A percentile compares a stretch with the other conserved stretches of the same genome.
phyloP scores from a whole-genome alignment of 1,284 basidiomycete genomes.

The Ganoderma lingzhi region DNA sequence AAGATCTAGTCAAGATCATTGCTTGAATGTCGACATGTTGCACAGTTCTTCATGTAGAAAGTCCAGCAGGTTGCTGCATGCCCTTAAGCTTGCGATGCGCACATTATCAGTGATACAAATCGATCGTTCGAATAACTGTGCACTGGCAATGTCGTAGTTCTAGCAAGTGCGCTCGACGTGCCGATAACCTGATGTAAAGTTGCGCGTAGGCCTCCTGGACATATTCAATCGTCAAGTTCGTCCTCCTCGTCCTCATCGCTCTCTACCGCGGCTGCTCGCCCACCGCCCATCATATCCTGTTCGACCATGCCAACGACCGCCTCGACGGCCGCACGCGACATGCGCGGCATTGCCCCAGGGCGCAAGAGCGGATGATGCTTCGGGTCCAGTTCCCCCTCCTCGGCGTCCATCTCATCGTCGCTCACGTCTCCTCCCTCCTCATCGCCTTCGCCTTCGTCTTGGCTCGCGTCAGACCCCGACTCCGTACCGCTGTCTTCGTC shows the following conservation, averaged over 20 bases:
- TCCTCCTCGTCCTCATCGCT: slow-evolving; percentile 19
- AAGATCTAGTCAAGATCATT: neutral
- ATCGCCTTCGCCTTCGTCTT: slow-evolving; percentile 35
- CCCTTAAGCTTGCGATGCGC: no score
- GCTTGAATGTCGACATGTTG: neutral
- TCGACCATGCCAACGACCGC: slow-evolving; percentile 69
- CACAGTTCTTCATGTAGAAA: neutral
- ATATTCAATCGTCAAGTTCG: slow-evolving; percentile 19
- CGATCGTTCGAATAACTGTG: no score
- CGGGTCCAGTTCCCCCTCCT: slow-evolving; percentile 56
- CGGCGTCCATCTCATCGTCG: slow-evolving; percentile 37
- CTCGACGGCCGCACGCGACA: slow-evolving; percentile 71
- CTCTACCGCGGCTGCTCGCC: slow-evolving; percentile 10
- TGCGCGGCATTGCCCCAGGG: slow-evolving; percentile 70
- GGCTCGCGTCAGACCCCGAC: slow-evolving; percentile 29
- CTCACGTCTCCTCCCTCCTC: slow-evolving; percentile 32
- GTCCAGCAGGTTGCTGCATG: no score
- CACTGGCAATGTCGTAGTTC: no score
- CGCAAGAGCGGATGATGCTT: slow-evolving; percentile 68
- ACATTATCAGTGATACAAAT: no score
- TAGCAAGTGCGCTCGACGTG: neutral
- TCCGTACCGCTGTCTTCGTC: slow-evolving; percentile 40
- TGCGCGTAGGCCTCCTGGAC: neutral
- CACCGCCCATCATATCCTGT: slow-evolving; percentile 39
- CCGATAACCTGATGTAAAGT: neutral